phyloP scores from a whole-genome alignment of 2,329 filamentous ascomycete genomes.

The Exophiala mesophila region DNA sequence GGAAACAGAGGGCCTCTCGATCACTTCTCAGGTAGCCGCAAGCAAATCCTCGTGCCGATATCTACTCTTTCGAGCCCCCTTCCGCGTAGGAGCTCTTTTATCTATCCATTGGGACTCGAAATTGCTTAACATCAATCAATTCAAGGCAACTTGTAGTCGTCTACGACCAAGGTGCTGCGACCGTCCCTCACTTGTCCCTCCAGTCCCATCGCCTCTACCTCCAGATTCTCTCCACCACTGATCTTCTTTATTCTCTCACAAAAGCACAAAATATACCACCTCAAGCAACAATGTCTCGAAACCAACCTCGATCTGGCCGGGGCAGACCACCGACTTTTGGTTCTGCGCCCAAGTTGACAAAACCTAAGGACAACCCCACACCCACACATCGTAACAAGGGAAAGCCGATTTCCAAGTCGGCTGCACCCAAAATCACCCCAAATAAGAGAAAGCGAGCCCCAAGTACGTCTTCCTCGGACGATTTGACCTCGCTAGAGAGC shows the following conservation, averaged over 20 bases:
- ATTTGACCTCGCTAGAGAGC: conserved; percentile 13
- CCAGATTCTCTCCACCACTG: too few species aligned
- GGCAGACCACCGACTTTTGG: conserved; percentile 22
- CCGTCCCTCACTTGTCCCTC: conserved; percentile 15
- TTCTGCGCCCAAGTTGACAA: conserved; percentile 12
- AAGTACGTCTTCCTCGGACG: conserved; percentile 10
- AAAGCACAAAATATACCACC: too few species aligned
- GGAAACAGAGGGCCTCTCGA: conserved; percentile 16
- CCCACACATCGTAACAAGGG: conserved; percentile 17
- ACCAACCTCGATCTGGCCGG: conserved; percentile 17
- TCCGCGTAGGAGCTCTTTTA: conserved; percentile 29
- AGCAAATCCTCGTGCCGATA: conserved; percentile 32
- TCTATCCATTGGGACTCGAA: conserved; percentile 48
- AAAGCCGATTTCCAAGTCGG: conserved; percentile 6
- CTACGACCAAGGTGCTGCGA: conserved; percentile 24
- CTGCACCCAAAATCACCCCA: conserved; percentile 8
- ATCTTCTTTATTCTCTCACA: too few species aligned
- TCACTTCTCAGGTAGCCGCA: conserved; percentile 15
- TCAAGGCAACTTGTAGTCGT: conserved; percentile 29
- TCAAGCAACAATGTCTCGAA: conserved; percentile 21
- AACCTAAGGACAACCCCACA: conserved; percentile 14
- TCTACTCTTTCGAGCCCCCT: conserved; percentile 47
- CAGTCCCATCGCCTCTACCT: conserved; percentile 11
- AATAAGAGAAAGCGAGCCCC: conserved; percentile 16
- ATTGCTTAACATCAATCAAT: conserved; percentile 49